Evolutionary conservation across 2,329 filamentous ascomycete species (phyloP).

Genomic region (Trichoderma semiorbis): DNA sequence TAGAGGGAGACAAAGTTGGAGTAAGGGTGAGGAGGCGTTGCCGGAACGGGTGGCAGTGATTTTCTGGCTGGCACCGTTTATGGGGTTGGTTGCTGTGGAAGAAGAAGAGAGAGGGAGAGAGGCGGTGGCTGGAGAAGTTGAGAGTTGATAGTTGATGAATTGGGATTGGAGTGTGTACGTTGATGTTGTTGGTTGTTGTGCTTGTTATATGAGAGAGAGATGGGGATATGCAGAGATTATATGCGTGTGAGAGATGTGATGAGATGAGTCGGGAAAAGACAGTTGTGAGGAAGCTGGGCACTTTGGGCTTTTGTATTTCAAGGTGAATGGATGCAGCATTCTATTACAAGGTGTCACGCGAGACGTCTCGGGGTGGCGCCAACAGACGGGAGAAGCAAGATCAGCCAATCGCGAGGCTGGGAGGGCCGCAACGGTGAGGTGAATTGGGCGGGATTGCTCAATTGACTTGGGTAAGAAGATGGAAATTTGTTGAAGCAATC

Average conservation of each 20-base stretch:
- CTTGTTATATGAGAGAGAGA: not conserved
- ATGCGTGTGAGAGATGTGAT: not conserved
- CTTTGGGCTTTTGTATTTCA: slow-evolving; percentile 13
- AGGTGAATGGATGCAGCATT: not conserved
- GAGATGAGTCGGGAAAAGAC: not conserved
- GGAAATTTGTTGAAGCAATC: not conserved
- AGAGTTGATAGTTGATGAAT: not conserved
- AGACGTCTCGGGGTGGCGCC: slow-evolving; percentile 21
- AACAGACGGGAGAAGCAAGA: slow-evolving; percentile 2
- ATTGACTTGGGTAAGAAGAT: not conserved
- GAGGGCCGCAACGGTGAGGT: not conserved
- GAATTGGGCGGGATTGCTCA: not conserved
- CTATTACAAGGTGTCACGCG: slow-evolving; percentile 25
- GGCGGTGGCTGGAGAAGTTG: not conserved
- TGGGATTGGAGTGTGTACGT: not conserved
- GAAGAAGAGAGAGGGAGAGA: not conserved
- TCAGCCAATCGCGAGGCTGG: not conserved
- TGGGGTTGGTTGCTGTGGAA: not conserved
- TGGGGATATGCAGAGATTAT: not conserved
- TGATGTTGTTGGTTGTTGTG: not conserved
- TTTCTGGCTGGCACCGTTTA: not conserved
- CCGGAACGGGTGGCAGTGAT: slow-evolving; percentile 2
- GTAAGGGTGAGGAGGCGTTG: slow-evolving; percentile 16
- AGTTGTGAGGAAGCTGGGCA: not conserved
- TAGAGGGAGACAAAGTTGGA: slow-evolving; percentile 8